Conservation (phyloP, 495 filamentous ascomycete genomes). For the Aspergillus sparsus region DNA sequence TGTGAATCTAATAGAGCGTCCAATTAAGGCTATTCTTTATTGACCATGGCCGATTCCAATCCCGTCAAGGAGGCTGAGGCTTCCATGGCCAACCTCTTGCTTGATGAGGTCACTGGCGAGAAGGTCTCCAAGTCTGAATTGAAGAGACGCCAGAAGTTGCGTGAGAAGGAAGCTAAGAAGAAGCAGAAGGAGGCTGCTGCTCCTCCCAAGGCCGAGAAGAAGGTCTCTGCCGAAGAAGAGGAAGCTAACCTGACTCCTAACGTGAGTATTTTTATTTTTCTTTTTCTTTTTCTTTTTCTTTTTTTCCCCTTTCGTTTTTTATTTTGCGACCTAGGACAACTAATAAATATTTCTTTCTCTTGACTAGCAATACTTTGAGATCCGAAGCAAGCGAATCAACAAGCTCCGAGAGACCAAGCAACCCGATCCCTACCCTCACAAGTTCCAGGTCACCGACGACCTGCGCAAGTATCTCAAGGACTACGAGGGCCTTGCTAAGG, state of each 20-base stretch:
- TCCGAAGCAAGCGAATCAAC: conserved; percentile 81
- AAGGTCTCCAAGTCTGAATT: conserved; percentile 83
- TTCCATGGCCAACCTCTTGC: conserved; percentile 70
- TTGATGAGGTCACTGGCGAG: conserved; percentile 85
- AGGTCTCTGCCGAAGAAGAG: conserved; percentile 64
- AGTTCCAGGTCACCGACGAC: conserved; percentile 85
- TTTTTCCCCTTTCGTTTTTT: neutral
- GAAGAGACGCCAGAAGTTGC: conserved; percentile 94
- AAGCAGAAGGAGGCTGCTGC: conserved; percentile 78
- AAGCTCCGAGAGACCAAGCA: conserved; percentile 78
- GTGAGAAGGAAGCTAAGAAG: conserved; percentile 84
- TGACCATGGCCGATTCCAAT: conserved; percentile 49
- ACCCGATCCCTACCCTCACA: conserved; percentile 94
- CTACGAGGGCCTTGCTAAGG: conserved; percentile 76
- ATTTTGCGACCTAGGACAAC: neutral
- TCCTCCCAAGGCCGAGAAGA: conserved; percentile 67
- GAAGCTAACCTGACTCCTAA: conserved; percentile 88
- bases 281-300: neutral
- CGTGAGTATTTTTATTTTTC: conserved; percentile 48
- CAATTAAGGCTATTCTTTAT: neutral
- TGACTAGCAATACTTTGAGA: conserved; percentile 92
- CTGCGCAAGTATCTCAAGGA: conserved; percentile 73
- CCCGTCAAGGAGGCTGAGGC: conserved; percentile 58
- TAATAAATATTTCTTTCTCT: conserved; percentile 19
- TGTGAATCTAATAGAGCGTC: conserved; percentile 8